These are phyloP conservation scores for Lophiotrema nucula DNA, from an alignment of 495 filamentous ascomycete species.

Conservation along the genomic window DNA sequence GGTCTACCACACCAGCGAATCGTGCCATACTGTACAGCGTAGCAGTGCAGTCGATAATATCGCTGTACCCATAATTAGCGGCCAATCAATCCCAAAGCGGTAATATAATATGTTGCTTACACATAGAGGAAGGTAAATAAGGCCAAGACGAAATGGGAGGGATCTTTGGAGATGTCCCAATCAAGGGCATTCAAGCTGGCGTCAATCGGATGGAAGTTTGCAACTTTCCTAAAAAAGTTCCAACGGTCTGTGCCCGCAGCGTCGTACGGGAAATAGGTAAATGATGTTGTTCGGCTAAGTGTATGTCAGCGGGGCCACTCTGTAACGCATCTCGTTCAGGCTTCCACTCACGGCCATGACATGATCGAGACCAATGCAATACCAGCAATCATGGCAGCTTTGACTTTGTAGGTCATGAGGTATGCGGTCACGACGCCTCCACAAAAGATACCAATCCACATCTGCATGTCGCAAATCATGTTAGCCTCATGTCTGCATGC, in stretches of 20 bases:
- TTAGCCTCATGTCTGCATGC: constrained; percentile 1
- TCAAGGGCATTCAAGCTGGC: constrained; percentile 63
- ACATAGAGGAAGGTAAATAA: constrained; percentile 85
- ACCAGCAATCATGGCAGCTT: constrained; percentile 76
- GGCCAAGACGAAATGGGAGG: constrained; percentile 71
- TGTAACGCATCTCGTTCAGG: neutral
- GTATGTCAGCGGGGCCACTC: constrained; percentile 2
- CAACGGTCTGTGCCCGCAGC: constrained; percentile 61
- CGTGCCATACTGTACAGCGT: constrained; percentile 83
- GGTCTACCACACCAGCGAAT: constrained; percentile 73
- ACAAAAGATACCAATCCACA: constrained; percentile 86
- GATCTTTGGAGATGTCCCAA: constrained; percentile 63
- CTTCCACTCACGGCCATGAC: constrained; percentile 62
- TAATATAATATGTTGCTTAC: neutral
- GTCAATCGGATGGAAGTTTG: constrained; percentile 72
- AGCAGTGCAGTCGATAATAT: constrained; percentile 76
- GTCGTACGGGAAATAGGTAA: constrained; percentile 76
- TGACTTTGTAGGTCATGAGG: constrained; percentile 79
- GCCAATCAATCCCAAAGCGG: neutral
- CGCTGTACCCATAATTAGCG: constrained; percentile 33
- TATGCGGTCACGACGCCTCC: constrained; percentile 74
- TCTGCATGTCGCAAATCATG: constrained; percentile 31
- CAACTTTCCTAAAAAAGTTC: constrained; percentile 81
- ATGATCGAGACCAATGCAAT: constrained; percentile 81
- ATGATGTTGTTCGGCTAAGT: constrained; percentile 54